Percentiles rank a stretch among this genome's conserved stretches.
phyloP scores from a whole-genome alignment of 129 eudicot species.

The Erigeron canadensis region DNA sequence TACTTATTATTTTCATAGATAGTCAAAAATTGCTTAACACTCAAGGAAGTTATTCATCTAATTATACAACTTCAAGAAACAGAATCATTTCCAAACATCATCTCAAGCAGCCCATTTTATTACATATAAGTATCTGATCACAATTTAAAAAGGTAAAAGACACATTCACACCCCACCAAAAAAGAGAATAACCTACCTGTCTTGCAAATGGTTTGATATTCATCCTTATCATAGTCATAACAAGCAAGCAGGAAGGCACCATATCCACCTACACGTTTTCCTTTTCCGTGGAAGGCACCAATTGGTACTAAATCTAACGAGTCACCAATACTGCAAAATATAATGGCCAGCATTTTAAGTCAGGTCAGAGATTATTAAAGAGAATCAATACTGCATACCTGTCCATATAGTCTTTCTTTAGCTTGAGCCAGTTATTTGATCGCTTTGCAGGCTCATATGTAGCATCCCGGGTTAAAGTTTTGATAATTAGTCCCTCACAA shows the following conservation, averaged over 20 bases:
- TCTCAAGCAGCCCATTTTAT: too few relatives aligned
- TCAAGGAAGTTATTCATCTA: too few relatives aligned
- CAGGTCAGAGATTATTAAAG: conserved; percentile 4
- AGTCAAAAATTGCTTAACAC: too few relatives aligned
- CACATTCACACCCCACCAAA: background rate
- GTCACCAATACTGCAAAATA: conserved; percentile 78
- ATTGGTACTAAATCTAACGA: conserved; percentile 92
- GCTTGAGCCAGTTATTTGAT: conserved; percentile 88
- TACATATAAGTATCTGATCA: background rate
- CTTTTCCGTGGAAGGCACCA: conserved; percentile 92
- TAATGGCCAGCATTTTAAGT: background rate
- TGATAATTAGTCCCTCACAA: conserved; percentile 90
- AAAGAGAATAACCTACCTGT: conserved; percentile 49
- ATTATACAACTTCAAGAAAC: too few relatives aligned
- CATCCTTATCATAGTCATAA: conserved; percentile 77
- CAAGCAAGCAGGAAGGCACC: conserved; percentile 98
- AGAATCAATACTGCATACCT: conserved; percentile 40
- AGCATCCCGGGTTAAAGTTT: conserved; percentile 78
- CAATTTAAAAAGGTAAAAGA: too few relatives aligned
- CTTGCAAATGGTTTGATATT: conserved; percentile 92
- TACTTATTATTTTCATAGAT: too few relatives aligned
- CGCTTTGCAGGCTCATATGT: conserved; percentile 95
- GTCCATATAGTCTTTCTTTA: conserved; percentile 95
- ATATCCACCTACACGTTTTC: conserved; percentile 87
- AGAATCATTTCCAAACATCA: too few relatives aligned